Evolutionary conservation across 306 rosid species (phyloP), one percentile per base, ranked within the genome.

Genomic region (Myrica gale): DNA sequence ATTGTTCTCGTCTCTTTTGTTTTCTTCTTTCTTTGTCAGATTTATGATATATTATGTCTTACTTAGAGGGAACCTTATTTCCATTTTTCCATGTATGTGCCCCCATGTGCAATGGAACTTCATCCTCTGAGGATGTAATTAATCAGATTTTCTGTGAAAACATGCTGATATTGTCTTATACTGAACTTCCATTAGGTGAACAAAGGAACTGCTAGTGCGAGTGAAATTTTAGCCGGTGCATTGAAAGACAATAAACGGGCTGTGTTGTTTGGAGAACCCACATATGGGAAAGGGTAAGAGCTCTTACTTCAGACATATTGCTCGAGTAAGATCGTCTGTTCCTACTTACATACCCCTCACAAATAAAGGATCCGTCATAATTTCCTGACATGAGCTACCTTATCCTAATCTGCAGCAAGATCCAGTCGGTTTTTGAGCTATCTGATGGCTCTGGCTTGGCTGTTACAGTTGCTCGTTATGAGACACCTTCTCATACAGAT

Each of bases 161-260:
- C 1, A n/a, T 41, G 66, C 21, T 63, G 53, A 53, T 47, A 58
- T 42, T 53, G n/a, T 15, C 56, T 41, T 20, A 20, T 66, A 66
- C 78, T 37, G 88, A 71, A 78, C 50, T 72, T 84, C 4, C 74
- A 65, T 65, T 75, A 95, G 99, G 99, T 95, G 79, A 92, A 92
- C 75, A 92, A 92, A 88, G 99, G 99, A 85, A 95, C 99, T 46
- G 99, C 99, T 41, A 95, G 99, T 87, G 97, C 99, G 32, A 95
- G 99, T 71, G 99, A 95, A 85, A 95, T 95, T 67, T 88, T 95
- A 83, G 99, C 99, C 0, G 99, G 97, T 53, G 97, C 99, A 17
- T 76, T 95, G 90, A 95, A 95, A 77, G 99, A 95, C 79, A 92
- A 92, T 69, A 95, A 95, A 74, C 89, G 99, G 3, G 99, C 99